phyloP scores from a whole-genome alignment of 2,329 filamentous ascomycete species.

The Teratosphaeria destructans region DNA sequence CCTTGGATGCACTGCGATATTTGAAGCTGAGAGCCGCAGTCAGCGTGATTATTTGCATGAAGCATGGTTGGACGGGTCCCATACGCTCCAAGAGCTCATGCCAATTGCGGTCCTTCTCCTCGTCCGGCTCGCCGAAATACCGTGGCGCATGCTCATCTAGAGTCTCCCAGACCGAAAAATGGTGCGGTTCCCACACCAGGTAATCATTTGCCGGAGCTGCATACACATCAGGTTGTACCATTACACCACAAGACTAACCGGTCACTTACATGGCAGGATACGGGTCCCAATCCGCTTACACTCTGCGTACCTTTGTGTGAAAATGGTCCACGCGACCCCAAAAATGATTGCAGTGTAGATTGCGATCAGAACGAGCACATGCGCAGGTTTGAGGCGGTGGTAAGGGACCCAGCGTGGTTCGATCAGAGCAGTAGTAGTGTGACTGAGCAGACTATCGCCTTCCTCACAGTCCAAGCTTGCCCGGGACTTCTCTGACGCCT shows the following conservation, averaged over 20 bases:
- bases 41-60: not conserved
- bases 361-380: no score
- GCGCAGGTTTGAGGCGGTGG: no score
- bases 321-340: not conserved
- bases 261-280: not conserved
- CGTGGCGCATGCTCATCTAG: not conserved
- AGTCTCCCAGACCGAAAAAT: not conserved
- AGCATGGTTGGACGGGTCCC: not conserved
- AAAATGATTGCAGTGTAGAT: no score
- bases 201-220: not conserved
- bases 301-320: not conserved
- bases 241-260: not conserved
- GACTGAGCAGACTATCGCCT: no score
- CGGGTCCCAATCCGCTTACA: not conserved
- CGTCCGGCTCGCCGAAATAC: not conserved
- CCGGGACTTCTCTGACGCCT: no score
- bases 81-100: not conserved
- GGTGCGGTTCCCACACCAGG: not conserved
- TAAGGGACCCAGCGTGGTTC: no score
- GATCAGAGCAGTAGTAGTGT: no score
- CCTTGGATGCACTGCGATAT: not conserved
- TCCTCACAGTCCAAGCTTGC: no score
- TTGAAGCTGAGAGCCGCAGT: not conserved
- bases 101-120: no score
- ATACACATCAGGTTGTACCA: not conserved